phyloP scores from a whole-genome alignment of 116 monocot species.

The Trichopus zeylanicus region DNA sequence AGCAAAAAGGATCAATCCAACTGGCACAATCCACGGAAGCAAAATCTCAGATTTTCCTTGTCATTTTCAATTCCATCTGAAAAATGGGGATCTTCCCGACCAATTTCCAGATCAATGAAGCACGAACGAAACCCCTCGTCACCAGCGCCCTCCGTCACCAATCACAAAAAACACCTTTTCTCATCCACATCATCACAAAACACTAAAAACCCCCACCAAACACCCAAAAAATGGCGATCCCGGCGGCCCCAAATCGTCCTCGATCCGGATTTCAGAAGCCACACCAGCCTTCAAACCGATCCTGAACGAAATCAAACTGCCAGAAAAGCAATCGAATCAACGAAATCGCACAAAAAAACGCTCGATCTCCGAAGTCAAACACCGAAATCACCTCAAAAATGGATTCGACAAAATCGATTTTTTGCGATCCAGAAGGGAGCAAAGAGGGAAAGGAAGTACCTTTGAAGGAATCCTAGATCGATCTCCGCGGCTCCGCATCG shows the following conservation, averaged over 20 bases:
- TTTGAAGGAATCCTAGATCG: not conserved
- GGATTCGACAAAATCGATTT: not conserved
- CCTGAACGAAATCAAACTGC: not conserved
- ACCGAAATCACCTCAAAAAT: not conserved
- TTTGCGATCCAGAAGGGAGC: not conserved
- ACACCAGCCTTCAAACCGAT: not conserved
- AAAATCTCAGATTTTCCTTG: not conserved
- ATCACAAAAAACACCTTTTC: no score
- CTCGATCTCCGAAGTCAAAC: not conserved
- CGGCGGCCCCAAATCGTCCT: no score
- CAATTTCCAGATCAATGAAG: not conserved
- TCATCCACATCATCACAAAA: no score
- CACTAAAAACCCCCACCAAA: no score
- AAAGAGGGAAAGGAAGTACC: not conserved
- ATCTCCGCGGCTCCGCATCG: not conserved
- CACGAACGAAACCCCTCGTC: not conserved
- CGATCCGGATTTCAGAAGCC: no score
- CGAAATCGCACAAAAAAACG: not conserved
- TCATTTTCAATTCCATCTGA: not conserved
- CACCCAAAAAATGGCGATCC: no score
- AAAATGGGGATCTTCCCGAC: not conserved
- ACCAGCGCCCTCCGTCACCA: not conserved
- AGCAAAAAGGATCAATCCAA: not conserved
- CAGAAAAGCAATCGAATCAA: not conserved
- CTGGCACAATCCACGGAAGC: not conserved